Base-by-base conservation (phyloP, 2,329 filamentous ascomycete species). In the Fusarium floridanum region DNA sequence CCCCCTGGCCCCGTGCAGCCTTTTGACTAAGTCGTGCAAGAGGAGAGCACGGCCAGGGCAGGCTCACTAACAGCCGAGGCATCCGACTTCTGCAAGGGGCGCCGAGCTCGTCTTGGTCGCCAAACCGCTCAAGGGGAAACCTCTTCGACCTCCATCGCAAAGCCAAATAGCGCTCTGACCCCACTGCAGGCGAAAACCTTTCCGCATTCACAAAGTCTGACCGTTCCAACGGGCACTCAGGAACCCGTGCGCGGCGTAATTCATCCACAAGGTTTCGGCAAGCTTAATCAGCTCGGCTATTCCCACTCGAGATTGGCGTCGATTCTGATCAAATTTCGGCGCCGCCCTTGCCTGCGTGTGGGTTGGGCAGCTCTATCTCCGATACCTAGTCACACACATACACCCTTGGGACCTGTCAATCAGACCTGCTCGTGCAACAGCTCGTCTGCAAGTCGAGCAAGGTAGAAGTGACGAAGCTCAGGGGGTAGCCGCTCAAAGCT, bases 401-500 rank as follows among this genome's bases (percentile, higher is more conserved):
- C 48, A 32, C 20, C 61, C 22, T 36, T 24, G 50, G 27, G 29
- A 20, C 50, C 29, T 55, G 50, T 67, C 43, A 43, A 41, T 70
- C 66, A 72, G 29, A 50, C 50, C 55, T 67, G 67, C 56, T 72
- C 78, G 71, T 60, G 72, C 67, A 65, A 75, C 73, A 97, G 83
- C 82, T 97, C 95, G 62, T 90, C 88, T 1, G 89, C 93, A 68
- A 97, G 82, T 71, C 94, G 88, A 71, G 90, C 84, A 39, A 97
- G 80, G 82, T 97, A 97, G 78, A 97, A 97, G 53, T 87, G 86
- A n/a, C 89, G 87, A 69, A 93, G 88, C 75, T 93, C 91, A 29
- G 82, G 81, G 4, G 94, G 93, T 32, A 96, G 74, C 11, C 86
- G 89, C 43, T 88, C 87, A 79, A 96, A 95, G 3, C 86, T 86